These are phyloP conservation scores for Exobasidium rhododendri DNA, from an alignment of 1,284 basidiomycete species.

Conservation along the genomic window DNA sequence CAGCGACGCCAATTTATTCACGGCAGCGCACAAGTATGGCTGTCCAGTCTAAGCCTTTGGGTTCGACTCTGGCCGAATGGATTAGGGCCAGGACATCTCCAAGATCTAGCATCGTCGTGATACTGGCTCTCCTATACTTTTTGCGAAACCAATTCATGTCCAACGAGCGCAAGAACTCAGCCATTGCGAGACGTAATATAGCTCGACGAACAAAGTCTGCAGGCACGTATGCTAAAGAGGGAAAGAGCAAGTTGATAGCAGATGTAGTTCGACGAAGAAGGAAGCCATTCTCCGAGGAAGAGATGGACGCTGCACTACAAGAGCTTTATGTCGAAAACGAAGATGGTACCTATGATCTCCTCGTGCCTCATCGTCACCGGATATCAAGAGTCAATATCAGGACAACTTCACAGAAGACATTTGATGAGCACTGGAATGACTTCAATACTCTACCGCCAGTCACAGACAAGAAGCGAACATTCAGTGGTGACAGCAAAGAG, in stretches of 20 bases:
- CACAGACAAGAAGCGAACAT: conserved; percentile 20
- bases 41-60: conserved; percentile 4
- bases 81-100: not conserved
- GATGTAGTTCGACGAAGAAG: not conserved
- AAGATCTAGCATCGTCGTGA: conserved; percentile 2
- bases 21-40: not conserved
- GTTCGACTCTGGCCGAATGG: not conserved
- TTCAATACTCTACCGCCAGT: conserved; percentile 45
- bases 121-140: not conserved
- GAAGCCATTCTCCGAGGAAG: conserved; percentile 2
- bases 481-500: conserved; percentile 25
- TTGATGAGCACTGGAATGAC: conserved; percentile 46
- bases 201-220: not conserved
- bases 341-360: conserved; percentile 42
- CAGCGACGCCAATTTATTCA: no score
- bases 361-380: conserved; percentile 43
- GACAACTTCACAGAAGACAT: conserved; percentile 52
- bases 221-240: not conserved
- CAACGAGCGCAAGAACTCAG: not conserved
- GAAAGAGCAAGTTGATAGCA: not conserved
- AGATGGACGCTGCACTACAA: conserved; percentile 37
- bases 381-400: conserved; percentile 54
- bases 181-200: not conserved
- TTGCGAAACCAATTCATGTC: not conserved
- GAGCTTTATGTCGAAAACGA: conserved; percentile 41